Evolutionary conservation across 2,329 filamentous ascomycete genomes (phyloP).

Genomic region (Fusarium sp.): DNA sequence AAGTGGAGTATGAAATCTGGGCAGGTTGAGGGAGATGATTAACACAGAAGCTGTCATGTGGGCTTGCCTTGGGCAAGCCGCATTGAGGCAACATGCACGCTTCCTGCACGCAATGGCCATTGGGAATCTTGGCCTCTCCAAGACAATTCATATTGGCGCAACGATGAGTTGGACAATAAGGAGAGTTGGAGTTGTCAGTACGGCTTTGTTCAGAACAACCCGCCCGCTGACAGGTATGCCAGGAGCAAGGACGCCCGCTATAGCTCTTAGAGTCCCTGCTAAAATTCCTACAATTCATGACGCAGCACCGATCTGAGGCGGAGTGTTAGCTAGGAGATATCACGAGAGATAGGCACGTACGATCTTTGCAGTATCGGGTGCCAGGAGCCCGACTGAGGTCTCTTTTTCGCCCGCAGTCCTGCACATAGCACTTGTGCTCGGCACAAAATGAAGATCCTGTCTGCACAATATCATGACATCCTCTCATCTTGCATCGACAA

Average conservation of each 20-base stretch:
- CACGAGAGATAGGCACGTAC: neutral
- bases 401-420: neutral
- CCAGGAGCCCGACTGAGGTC: neutral
- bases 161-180: conserved; percentile 18
- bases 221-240: neutral
- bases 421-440: conserved; percentile 25
- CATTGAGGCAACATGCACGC: neutral
- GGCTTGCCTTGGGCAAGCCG: neutral
- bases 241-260: neutral
- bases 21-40: neutral
- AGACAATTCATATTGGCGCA: conserved; percentile 18
- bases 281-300: neutral
- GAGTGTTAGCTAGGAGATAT: neutral
- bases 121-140: neutral
- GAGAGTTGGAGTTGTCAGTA: neutral
- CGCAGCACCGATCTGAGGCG: conserved; percentile 24
- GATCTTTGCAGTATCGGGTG: conserved; percentile 25
- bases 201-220: neutral
- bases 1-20: fast-evolving
- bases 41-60: neutral
- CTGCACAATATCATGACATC: conserved; percentile 16
- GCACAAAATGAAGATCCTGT: conserved; percentile 12
- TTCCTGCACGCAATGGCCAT: conserved; percentile 14
- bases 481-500: conserved; percentile 7
- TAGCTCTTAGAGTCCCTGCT: neutral